These are phyloP conservation scores for Ehretia macrophylla DNA, from an alignment of 257 asterid species.

Conservation along the genomic window DNA sequence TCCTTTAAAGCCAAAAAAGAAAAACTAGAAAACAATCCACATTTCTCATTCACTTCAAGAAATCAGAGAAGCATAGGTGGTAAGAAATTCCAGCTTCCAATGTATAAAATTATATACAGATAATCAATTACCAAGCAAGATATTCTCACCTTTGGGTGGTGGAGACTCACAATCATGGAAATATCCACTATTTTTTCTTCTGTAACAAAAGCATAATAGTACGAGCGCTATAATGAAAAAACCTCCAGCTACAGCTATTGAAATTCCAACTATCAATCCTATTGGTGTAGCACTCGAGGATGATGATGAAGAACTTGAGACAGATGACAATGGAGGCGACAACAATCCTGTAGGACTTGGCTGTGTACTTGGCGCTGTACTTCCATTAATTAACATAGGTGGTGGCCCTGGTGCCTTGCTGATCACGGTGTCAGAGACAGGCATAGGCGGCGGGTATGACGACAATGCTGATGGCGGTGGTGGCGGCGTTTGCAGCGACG, in stretches of 20 bases:
- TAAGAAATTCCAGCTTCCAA: neutral
- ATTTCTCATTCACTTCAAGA: too few relatives aligned
- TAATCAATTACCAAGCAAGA: neutral
- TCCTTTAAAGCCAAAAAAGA: too few relatives aligned
- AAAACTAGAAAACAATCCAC: too few relatives aligned
- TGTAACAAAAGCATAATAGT: conserved; percentile 1
- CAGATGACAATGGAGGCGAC: too few relatives aligned
- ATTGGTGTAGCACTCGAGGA: neutral
- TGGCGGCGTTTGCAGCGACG: neutral
- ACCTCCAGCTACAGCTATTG: conserved; percentile 10
- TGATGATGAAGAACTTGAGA: neutral
- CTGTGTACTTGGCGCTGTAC: too few relatives aligned
- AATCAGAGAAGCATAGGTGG: neutral
- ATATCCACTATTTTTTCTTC: neutral
- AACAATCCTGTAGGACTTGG: too few relatives aligned
- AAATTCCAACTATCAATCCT: conserved; percentile 9
- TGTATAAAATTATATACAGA: too few relatives aligned
- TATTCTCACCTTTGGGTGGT: conserved; percentile 5
- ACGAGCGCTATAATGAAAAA: conserved; percentile 7
- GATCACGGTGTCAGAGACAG: too few relatives aligned
- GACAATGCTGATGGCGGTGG: neutral
- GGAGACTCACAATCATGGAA: conserved; percentile 9
- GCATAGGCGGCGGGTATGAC: neutral
- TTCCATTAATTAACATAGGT: too few relatives aligned
- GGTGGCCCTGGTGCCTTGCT: too few relatives aligned